Evolutionary conservation across 495 filamentous ascomycete species (phyloP), one percentile per base, ranked within the genome.

Genomic region (Penicillium pulvis): DNA sequence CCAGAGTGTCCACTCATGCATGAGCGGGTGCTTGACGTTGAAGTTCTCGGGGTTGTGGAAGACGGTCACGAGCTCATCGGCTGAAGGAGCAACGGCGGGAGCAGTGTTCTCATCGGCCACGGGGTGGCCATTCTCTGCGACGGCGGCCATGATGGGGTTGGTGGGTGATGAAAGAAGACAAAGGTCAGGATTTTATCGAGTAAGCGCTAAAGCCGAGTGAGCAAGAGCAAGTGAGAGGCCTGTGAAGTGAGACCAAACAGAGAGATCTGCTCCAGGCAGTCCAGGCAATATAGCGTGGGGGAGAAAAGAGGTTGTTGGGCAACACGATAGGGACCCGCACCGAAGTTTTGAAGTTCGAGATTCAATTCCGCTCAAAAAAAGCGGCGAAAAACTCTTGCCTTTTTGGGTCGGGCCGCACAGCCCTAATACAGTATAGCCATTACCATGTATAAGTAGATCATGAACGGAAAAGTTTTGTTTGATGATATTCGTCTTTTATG

Each of bases 21-120:
- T 91, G 51, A 98, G 79, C 42, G 92, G 93, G 72, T 98, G 94
- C 80, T 98, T 98, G 71, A 97, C 93, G 69, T 95, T 98, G 84
- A 98, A 98, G 81, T 97, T 96, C 52, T 97, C 90, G 51, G 92
- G 86, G 78, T 97, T 89, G 73, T 98, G 91, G 80, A 98, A 98
- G 56, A 98, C 92, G 26, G 94, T 98, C 64, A 96, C 76, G 19
- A 67, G 69, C 68, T 72, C 67, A 44, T 69, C 74, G 53, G 55
- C 65, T 39, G 71, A 55, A 55, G 64, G 56, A 59, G 69, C 59
- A 50, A 60, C 66, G 45, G 58, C 63, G 52, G 76, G 74, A 19
- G 71, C 70, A 31, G 69, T 51, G 58, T 79, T 81, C 65, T 81
- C 78, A 57, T 79, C 68, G 51, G 64, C 72, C 59, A 75, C 74